These are phyloP conservation scores for Talaromyces rugulosus DNA, from an alignment of 2,329 filamentous ascomycete genomes.

Conservation along the genomic window DNA sequence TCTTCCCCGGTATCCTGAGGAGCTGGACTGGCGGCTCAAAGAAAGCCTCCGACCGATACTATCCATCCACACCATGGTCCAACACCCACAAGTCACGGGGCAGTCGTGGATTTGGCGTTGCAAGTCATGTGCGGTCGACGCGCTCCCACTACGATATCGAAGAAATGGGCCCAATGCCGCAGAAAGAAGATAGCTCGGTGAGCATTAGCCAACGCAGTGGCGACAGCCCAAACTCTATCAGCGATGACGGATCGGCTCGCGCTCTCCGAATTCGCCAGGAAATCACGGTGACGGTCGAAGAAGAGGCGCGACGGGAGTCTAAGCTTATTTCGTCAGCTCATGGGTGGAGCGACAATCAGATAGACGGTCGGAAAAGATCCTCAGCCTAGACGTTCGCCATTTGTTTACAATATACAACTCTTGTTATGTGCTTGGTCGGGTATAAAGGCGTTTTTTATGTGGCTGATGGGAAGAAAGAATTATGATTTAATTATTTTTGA, in stretches of 20 bases:
- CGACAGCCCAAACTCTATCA: slow-evolving; percentile 23
- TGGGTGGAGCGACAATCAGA: neutral
- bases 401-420: neutral
- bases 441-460: neutral
- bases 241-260: slow-evolving; percentile 34
- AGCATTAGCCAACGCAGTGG: slow-evolving; percentile 22
- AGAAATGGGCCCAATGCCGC: slow-evolving; percentile 23
- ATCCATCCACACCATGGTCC: slow-evolving; percentile 10
- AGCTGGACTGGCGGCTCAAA: slow-evolving; percentile 36
- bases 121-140: slow-evolving; percentile 23
- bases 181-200: slow-evolving; percentile 26
- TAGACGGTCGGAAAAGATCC: neutral
- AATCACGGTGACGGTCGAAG: slow-evolving; percentile 30
- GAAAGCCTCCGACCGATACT: slow-evolving; percentile 29
- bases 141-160: slow-evolving; percentile 26
- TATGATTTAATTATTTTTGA: neutral
- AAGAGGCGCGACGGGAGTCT: slow-evolving; percentile 7
- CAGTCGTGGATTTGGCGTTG: slow-evolving; percentile 19
- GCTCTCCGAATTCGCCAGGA: slow-evolving; percentile 37
- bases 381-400: neutral
- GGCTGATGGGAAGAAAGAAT: neutral
- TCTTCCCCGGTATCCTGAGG: slow-evolving; percentile 40
- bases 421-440: neutral
- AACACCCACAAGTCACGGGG: slow-evolving; percentile 22
- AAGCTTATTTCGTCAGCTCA: neutral